Percentiles rank a stretch among this genome's conserved stretches.
These are phyloP conservation scores for Dalbergia oliveri DNA, from an alignment of 306 rosid genomes.

Conservation along the genomic window DNA sequence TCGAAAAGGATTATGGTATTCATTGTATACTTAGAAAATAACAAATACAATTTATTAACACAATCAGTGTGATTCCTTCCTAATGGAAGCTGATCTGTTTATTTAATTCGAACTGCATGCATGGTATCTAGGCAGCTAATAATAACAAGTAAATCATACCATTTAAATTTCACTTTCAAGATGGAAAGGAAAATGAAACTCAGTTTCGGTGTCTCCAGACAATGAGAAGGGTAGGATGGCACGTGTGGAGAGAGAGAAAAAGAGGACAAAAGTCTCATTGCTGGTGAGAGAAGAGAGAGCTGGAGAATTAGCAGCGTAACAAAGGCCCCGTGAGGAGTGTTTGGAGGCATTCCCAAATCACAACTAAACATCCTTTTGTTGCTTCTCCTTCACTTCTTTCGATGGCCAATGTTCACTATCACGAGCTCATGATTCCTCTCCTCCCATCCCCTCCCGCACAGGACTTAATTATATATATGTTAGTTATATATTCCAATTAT, in stretches of 20 bases:
- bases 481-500: too few relatives aligned
- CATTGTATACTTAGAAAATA: background rate
- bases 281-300: conserved; percentile 45
- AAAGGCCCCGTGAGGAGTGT: conserved; percentile 97
- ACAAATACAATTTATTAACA: background rate
- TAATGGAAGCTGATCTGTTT: background rate
- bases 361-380: conserved; percentile 72
- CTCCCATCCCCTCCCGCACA: conserved; percentile 35
- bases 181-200: conserved; percentile 41
- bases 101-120: background rate
- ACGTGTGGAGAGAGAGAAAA: conserved; percentile 82
- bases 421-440: conserved; percentile 65
- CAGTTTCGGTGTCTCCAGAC: conserved; percentile 35
- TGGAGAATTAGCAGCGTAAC: conserved; percentile 43
- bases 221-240: conserved; percentile 60
- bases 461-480: too few relatives aligned
- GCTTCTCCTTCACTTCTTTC: conserved; percentile 86
- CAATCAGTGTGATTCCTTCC: background rate
- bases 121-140: conserved; percentile 2
- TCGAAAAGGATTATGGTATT: too few relatives aligned
- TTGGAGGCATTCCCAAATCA: conserved; percentile 91
- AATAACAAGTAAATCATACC: background rate
- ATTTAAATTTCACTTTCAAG: conserved; percentile 29
- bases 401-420: conserved; percentile 71
- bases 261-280: conserved; percentile 44